Base-by-base conservation (phyloP, 768 basidiomycete species). In the Lactifluus echinatus region DNA sequence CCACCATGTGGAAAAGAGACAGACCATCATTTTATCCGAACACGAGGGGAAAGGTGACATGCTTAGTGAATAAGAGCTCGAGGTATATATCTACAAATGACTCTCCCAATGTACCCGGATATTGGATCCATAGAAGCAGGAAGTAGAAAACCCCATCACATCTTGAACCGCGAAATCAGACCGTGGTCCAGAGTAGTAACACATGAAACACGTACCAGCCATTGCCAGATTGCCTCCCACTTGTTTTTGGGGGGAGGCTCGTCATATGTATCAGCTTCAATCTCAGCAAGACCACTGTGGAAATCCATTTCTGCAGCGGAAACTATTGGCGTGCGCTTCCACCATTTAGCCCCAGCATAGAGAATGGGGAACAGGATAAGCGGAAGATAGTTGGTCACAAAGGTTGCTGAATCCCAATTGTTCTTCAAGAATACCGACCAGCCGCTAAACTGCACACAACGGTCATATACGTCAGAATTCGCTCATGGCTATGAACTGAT, bases 321-420 rank as follows among this genome's bases (percentile, higher is more conserved):
- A 37, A 83, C 71, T 24, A 75, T 63, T 17, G 73, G 73, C 40
- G 72, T 72, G 65, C 75, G 78, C 55, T 75, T 80, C 67, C 74
- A 77, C 39, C 85, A 60, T 63, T 80, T 80, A 56, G 83, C 79
- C 15, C 72, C 75, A 34, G 76, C 14, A 70, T 88, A 94, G 31
- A 94, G 67, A 49, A 92, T 51, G 21, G 89, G 89, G 81, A 92
- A 90, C 36, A 84, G 54, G 15, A 68, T 63, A 49, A 71, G 57
- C 23, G 86, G 87, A 47, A 93, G 67, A 69, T 94, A 95, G 67
- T 82, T 89, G 26, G 91, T 91, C 50, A 94, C 76, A 64, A 94
- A 93, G 14, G 71, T 78, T 28, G 79, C 83, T 3, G 74, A 75
- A 26, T 70, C 67, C 89, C 82, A 85, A 1, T 71, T 62, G 21